Evolutionary conservation across 2,329 filamentous ascomycete genomes (phyloP), one percentile per base, ranked within the genome.

Genomic region (Ceratocystis harringtonii): DNA sequence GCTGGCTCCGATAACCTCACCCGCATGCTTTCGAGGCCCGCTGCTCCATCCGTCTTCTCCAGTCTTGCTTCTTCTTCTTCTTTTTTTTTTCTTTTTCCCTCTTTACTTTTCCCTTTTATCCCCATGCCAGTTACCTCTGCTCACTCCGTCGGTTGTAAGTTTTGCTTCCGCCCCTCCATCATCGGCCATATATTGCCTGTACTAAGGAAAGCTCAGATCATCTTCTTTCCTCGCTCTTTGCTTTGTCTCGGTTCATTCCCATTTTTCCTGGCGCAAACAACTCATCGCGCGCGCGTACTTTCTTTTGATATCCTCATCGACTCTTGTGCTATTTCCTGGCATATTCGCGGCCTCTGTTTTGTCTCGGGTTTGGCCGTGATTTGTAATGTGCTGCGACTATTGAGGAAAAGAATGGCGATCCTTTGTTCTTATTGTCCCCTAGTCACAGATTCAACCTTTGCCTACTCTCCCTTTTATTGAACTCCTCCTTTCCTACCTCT

Each of bases 211-310:
- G 45, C 48, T 52, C 28, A 36, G 52, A 25, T 67, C 36, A 52
- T 67, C 63, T 63, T 50, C 28, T 41, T 58, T 62, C 30, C 32
- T 67, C 63, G 45, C 22, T 52, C 22, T 52, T 7, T 25, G 19
- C 63, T 62, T 60, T 60, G 57, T 65, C 45, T 22, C 43, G n/a
- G 48, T 30, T 58, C 28, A 45, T 28, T 32, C 61, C 50, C 48
- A 25, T 64, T 61, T 41, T 44, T 66, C 19, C 45, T 63, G 10
- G 5, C 25, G 28, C 55, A 32, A 58, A 58, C 12, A 36, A 15
- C 36, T 10, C 28, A 58, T 36, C 28, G 52, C 55, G 28, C 52
- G 52, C 28, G 55, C 55, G 7, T 50, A 50, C 48, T 58, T 32
- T 36, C 12, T 61, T 60, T 28, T 57, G 30, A 50, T 63, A 19